Evolutionary conservation across 345 rosid species (phyloP), one percentile per base, ranked within the genome.

Genomic region (Moricandia arvensis): DNA sequence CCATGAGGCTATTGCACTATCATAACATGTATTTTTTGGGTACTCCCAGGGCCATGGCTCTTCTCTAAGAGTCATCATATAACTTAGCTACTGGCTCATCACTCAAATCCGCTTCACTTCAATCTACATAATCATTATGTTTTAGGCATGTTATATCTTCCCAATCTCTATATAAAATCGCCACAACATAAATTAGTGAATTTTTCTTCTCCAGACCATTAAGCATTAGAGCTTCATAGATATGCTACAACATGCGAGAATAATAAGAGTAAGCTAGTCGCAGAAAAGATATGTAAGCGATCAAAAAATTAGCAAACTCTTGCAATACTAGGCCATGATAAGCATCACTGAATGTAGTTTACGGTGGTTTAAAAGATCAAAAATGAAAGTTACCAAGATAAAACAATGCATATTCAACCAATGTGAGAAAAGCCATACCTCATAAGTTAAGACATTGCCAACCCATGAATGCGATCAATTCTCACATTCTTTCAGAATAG

Each of bases 1-100:
- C 98, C 98, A 45, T 97, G 98, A 65, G 98, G 98, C 57, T 97
- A 97, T 83, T 91, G 94, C 67, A 93, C 82, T 80, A 88, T 76
- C 88, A 90, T 62, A 35, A 90, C 41, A 26, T 96, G 97, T 2
- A 87, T 81, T 72, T 88, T 90, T 84, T 87, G n/a, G n/a, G n/a
- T n/a, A 91, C 81, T 69, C 97, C 97, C 27, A 91, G 74, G 70
- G 88, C 85, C 45, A 90, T 80, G 66, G 94, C 88, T 73, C 83
- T 84, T 74, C 35, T 63, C 81, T 91, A 97, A 9, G 97, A 88
- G 45, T 78, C 85, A 79, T 93, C 98, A 77, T 82, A 90, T 24
- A 67, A 63, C 55, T 66, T 70, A 55, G 75, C 74, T 33, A 81
- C 80, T 51, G 78, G 75, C 80, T 79, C 91, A 81, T 83, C 87